Conservation (phyloP, 257 asterid genomes). For the Verbena officinalis region DNA sequence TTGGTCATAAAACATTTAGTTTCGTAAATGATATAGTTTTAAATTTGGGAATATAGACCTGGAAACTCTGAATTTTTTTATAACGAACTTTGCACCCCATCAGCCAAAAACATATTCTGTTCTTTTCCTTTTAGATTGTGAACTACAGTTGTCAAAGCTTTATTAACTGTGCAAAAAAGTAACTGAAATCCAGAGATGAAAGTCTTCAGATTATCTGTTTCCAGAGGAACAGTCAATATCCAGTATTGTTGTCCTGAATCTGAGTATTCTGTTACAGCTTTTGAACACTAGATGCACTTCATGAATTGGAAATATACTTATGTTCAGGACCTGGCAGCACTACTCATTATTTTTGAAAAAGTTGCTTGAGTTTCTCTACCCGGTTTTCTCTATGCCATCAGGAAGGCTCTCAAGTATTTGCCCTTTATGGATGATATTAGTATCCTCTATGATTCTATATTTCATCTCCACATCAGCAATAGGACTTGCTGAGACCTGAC, state of each 20-base stretch:
- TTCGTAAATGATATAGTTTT: not conserved
- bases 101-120: not conserved
- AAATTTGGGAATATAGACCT: not conserved
- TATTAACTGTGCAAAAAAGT: not conserved
- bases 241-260: not conserved
- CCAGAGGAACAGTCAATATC: not conserved
- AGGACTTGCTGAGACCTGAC: slow-evolving; percentile 4
- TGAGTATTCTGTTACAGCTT: not conserved
- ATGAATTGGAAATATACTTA: not conserved
- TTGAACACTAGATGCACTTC: not conserved
- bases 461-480: not conserved
- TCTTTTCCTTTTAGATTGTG: not conserved
- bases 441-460: not conserved
- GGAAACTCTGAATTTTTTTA: not conserved
- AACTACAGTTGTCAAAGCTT: not conserved
- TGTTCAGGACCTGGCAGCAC: not conserved
- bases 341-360: not conserved
- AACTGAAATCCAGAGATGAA: not conserved
- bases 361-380: not conserved
- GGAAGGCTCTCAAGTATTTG: not conserved
- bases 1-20: no score
- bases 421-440: not conserved
- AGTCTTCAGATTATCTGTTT: not conserved
- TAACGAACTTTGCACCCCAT: not conserved
- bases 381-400: not conserved